Evolutionary conservation across 2,329 filamentous ascomycete genomes (phyloP).

Genomic region (Cadophora gregata): DNA sequence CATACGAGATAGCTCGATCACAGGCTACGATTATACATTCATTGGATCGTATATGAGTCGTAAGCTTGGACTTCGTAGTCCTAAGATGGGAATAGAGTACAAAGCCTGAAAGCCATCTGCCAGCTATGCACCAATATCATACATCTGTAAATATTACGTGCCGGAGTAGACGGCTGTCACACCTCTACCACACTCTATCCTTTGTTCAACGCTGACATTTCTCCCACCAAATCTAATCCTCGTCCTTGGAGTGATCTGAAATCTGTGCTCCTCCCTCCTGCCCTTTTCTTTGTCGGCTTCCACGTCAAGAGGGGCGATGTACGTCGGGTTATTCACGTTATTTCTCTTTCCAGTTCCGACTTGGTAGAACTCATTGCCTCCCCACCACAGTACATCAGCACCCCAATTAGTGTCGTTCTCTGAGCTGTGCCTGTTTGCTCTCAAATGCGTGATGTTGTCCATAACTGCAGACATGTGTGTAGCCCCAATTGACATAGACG

Average conservation of each 20-base stretch:
- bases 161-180: constrained; percentile 84
- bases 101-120: constrained; percentile 9
- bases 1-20: not conserved
- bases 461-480: constrained; percentile 85
- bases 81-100: constrained; percentile 15
- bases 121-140: constrained; percentile 8
- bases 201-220: constrained; percentile 80
- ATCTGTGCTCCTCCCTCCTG: constrained; percentile 71
- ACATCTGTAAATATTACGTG: constrained; percentile 31
- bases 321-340: constrained; percentile 76
- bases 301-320: constrained; percentile 78
- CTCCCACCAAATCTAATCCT: constrained; percentile 73
- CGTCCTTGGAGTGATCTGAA: constrained; percentile 80
- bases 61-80: not conserved
- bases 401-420: constrained; percentile 85
- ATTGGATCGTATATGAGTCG: not conserved
- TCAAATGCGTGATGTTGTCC: constrained; percentile 76
- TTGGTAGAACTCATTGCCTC: constrained; percentile 92
- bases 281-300: constrained; percentile 65
- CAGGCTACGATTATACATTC: not conserved
- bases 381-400: constrained; percentile 90
- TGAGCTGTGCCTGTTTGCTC: constrained; percentile 49
- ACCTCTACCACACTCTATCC: constrained; percentile 82
- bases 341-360: constrained; percentile 89
- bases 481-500: constrained; percentile 74